Base-by-base conservation (phyloP, 352 stramenopile species). In the Phytophthora idaei region DNA sequence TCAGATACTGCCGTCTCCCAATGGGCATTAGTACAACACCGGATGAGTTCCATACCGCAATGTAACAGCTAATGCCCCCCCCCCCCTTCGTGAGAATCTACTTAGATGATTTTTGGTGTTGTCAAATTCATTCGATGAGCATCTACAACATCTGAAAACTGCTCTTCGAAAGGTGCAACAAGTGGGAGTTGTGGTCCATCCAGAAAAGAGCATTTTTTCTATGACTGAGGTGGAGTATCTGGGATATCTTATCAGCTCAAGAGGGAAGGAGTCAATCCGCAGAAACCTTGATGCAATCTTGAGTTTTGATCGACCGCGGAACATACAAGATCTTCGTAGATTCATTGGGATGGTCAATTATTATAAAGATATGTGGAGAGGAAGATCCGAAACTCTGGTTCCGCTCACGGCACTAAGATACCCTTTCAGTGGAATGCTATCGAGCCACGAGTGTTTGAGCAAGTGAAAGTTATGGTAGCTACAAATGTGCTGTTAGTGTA, bases 261-360 rank as follows among this genome's bases (percentile, higher is more conserved):
- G 42, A 28, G 51, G 17, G 6, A 39, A 54, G 45, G 44, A 27
- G 32, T 32, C 56, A 2, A 15, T 59, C 3, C 25, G 9, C 3
- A 59, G 28, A 14, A 63, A 63, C 5, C 7, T 49, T 14, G 45
- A 55, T 29, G 21, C 21, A 21, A 63, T 63, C 6, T 1, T 31
- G 9, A 45, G 11, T 9, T 21, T 21, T 21, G 21, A 21, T 21
- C 21, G 21, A 36, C 56, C 57, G 4, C 14, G 36, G 15, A 57
- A 17, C 9, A 50, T 56, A 5, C 46, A 25, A 1, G 36, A 64
- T 27, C 36, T 64, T 0, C 21, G 57, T 1, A 6, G 46, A 5
- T 64, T 57, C 10, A 44, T 57, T 48, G 46, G 21, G 34, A 56
- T 57, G 32, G 25, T 51, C 0, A 51, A 64, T 15, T 64, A 64